Base-by-base conservation (phyloP, 2,329 filamentous ascomycete genomes). In the Lomentospora prolificans region DNA sequence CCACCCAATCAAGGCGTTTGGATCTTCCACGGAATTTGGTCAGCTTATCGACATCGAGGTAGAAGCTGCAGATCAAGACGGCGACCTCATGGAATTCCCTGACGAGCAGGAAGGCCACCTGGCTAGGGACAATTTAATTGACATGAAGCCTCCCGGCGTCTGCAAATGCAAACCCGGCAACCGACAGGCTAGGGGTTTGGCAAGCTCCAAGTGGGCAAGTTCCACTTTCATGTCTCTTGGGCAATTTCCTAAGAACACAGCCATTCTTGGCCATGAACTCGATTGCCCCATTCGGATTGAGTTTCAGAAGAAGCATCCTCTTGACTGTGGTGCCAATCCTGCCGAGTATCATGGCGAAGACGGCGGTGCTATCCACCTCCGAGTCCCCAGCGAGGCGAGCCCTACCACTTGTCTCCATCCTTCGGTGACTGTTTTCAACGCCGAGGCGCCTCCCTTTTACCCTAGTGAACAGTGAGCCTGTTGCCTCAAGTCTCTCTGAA, bases 321-420 rank as follows among this genome's bases (percentile, higher is more conserved):
- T 56, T 19, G 54, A 56, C 14, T 56, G 44, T 12, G 48, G 54
- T 22, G 54, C 46, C 8, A 51, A 17, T 22, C 54, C 53, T 3
- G 53, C 53, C 14, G 27, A n/a, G n/a, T 39, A 33, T 28, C n/a
- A 50, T 4, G 41, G 53, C n/a, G 12, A 14, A 3, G 41, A 55
- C 17, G 25, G 4, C 5, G 51, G 36, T 25, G 30, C 25, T 19
- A 53, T 54, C 17, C 8, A 27, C 14, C 14, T 54, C 25, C 36
- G n/a, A 19, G 12, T 31, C 25, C 5, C 44, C 22, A 19, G 12
- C 3, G 25, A n/a, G 6, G 25, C 10, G n/a, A 22, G 24, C 25
- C 12, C 6, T 7, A 33, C 30, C 30, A 51, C 9, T 51, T 12
- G 25, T 31, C 48, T 25, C 24, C 25, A 30, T n/a, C 44, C 19